A percentile compares a stretch with the other conserved stretches of the same genome.
Conservation (phyloP, 2,329 filamentous ascomycete genomes). For the Coniella vitis region DNA sequence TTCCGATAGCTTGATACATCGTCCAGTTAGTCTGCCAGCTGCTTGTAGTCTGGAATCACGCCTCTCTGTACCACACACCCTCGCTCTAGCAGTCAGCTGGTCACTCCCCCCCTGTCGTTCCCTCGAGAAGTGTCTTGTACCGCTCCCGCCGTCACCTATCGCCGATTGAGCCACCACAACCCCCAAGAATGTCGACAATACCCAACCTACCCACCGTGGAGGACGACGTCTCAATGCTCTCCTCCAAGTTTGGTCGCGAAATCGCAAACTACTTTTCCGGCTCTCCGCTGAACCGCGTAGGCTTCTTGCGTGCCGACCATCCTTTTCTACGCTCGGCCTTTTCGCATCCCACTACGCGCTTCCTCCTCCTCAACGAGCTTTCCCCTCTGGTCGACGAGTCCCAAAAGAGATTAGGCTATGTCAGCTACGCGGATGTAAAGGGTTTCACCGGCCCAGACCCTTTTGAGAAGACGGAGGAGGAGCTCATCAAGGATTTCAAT, state of each 20-base stretch:
- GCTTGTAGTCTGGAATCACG: too few species aligned
- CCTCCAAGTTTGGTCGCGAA: constrained; percentile 71
- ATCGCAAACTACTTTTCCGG: constrained; percentile 80
- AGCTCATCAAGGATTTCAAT: constrained; percentile 67
- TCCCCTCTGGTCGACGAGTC: constrained; percentile 59
- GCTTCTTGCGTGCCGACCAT: constrained; percentile 66
- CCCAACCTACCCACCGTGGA: constrained; percentile 39
- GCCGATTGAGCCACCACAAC: neutral
- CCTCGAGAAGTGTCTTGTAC: too few species aligned
- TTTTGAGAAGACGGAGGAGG: constrained; percentile 65
- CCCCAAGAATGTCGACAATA: constrained; percentile 18
- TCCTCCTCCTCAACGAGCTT: constrained; percentile 74
- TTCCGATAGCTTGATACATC: too few species aligned
- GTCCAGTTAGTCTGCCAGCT: too few species aligned
- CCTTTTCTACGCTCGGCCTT: constrained; percentile 64
- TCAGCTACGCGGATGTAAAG: constrained; percentile 61
- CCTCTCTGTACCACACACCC: too few species aligned
- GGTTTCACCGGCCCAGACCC: constrained; percentile 64
- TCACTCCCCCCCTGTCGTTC: too few species aligned
- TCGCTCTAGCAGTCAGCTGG: too few species aligned
- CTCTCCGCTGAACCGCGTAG: constrained; percentile 69
- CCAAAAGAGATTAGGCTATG: constrained; percentile 57
- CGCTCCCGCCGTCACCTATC: too few species aligned
- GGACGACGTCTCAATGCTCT: constrained; percentile 59
- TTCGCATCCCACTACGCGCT: constrained; percentile 56